phyloP scores from a whole-genome alignment of 2,329 filamentous ascomycete species.

The Exserohilum turcica region DNA sequence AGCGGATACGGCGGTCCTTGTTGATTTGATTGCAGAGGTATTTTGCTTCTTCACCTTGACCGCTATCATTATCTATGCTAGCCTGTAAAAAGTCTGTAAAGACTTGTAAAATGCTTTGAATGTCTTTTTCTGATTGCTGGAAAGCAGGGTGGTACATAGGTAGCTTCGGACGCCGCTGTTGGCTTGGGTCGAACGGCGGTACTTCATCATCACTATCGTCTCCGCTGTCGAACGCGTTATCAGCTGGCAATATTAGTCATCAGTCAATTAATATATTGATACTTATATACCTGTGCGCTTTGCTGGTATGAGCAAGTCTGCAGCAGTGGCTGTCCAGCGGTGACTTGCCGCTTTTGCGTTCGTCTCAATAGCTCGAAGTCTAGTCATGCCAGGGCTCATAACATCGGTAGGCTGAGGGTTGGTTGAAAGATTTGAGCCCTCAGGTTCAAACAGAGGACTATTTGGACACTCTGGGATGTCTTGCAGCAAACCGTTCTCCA shows the following conservation, averaged over 20 bases:
- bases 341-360: background rate
- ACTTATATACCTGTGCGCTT: conserved; percentile 9
- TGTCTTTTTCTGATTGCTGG: background rate
- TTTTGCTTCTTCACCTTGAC: conserved; percentile 5
- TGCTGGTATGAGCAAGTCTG: background rate
- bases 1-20: background rate
- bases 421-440: background rate
- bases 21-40: conserved; percentile 11
- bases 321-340: background rate
- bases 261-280: background rate
- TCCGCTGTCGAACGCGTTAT: no score
- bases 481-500: no score
- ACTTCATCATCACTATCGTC: conserved; percentile 4
- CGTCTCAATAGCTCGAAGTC: background rate
- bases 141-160: conserved; percentile 26
- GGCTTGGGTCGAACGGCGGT: conserved; percentile 11
- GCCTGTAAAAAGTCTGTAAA: conserved; percentile 2
- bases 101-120: background rate
- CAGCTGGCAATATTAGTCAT: background rate
- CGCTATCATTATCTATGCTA: background rate
- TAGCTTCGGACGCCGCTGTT: conserved; percentile 12
- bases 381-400: background rate
- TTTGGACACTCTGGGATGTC: background rate
- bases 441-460: conserved; percentile 7
- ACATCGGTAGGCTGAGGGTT: no score